Evolutionary conservation across 345 rosid species (phyloP).

Genomic region (Salix viminalis): DNA sequence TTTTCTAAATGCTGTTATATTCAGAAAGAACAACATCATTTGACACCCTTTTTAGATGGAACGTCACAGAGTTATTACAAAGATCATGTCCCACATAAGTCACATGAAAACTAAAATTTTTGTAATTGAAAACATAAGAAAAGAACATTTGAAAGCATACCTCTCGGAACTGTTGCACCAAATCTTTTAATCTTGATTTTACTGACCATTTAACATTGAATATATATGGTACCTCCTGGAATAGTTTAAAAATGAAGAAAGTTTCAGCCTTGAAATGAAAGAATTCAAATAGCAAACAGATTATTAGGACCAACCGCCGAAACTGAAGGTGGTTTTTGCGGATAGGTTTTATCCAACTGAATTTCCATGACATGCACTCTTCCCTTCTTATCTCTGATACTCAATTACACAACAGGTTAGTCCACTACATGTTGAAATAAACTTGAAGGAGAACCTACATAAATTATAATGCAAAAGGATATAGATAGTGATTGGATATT

Average conservation of each 20-base stretch:
- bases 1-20: slow-evolving; percentile 53
- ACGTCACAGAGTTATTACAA: slow-evolving; percentile 3
- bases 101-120: background rate
- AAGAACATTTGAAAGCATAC: slow-evolving; percentile 21
- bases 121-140: background rate
- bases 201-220: slow-evolving; percentile 55
- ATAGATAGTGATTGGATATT: no score
- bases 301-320: slow-evolving; percentile 52
- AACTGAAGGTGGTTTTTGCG: slow-evolving; percentile 56
- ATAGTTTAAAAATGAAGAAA: background rate
- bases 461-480: background rate
- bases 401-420: slow-evolving; percentile 10
- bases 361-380: slow-evolving; percentile 57
- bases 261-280: slow-evolving; percentile 5
- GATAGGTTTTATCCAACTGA: slow-evolving; percentile 51
- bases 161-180: slow-evolving; percentile 54
- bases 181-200: slow-evolving; percentile 58
- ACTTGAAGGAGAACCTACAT: slow-evolving; percentile 1
- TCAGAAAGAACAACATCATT: background rate
- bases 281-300: background rate
- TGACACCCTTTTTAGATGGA: background rate
- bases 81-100: background rate
- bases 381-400: slow-evolving; percentile 53
- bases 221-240: slow-evolving; percentile 64
- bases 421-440: background rate